Percentiles rank a stretch among this genome's conserved stretches.
phyloP scores from a whole-genome alignment of 2,329 filamentous ascomycete genomes.

The Alternaria hordeiaustralica region DNA sequence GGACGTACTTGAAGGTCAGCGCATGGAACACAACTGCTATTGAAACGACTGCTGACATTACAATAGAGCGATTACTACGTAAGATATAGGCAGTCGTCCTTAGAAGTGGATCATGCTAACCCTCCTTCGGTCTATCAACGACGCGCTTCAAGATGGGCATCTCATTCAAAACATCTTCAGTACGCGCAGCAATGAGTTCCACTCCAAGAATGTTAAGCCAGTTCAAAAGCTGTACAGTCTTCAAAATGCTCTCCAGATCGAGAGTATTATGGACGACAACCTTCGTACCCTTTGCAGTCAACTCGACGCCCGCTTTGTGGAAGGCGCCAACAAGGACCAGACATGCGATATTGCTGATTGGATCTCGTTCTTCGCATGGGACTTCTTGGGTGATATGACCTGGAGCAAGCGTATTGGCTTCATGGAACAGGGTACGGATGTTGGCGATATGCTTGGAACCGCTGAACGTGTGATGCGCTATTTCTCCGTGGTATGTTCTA shows the following conservation, averaged over 20 bases:
- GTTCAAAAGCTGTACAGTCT: slow-evolving; percentile 41
- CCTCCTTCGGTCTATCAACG: slow-evolving; percentile 26
- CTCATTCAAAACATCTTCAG: slow-evolving; percentile 42
- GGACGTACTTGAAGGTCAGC: slow-evolving; percentile 40
- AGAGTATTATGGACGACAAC: slow-evolving; percentile 36
- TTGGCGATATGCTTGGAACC: slow-evolving; percentile 46
- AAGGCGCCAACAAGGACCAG: slow-evolving; percentile 30
- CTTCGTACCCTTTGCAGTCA: slow-evolving; percentile 26
- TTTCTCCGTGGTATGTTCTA: slow-evolving; percentile 31
- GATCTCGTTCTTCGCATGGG: slow-evolving; percentile 41
- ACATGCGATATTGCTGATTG: slow-evolving; percentile 42
- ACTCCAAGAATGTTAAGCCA: slow-evolving; percentile 32
- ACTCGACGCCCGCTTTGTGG: slow-evolving; percentile 37
- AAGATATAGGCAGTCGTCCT: neutral
- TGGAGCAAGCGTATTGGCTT: slow-evolving; percentile 54
- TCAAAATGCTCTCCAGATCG: slow-evolving; percentile 32
- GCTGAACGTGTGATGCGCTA: slow-evolving; percentile 43
- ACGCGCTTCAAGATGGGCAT: slow-evolving; percentile 40
- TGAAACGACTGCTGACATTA: neutral
- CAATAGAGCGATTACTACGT: slow-evolving; percentile 40
- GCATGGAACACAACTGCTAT: neutral
- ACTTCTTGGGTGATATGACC: slow-evolving; percentile 50
- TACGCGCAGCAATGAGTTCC: slow-evolving; percentile 40
- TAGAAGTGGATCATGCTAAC: neutral
- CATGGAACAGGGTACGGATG: slow-evolving; percentile 50